A percentile compares a stretch with the other conserved stretches of the same genome.
Evolutionary conservation across 495 filamentous ascomycete genomes (phyloP).

Genomic region (Xylaria bambusicola): DNA sequence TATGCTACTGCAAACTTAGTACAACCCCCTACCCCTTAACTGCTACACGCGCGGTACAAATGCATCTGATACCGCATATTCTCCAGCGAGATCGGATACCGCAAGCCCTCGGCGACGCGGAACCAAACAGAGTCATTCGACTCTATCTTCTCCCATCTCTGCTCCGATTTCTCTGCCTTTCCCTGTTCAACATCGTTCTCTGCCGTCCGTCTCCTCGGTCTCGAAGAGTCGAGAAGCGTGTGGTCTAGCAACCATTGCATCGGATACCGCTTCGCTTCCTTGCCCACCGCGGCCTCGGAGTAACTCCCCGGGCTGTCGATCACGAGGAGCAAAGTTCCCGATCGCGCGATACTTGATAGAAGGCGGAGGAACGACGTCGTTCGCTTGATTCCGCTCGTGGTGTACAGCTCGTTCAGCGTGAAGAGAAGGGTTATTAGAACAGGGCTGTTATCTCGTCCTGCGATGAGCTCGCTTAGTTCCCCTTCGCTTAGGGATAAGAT

Average conservation of each 20-base stretch:
- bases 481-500: constrained; percentile 54
- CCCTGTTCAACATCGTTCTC: constrained; percentile 19
- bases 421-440: constrained; percentile 82
- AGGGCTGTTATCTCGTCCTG: constrained; percentile 31
- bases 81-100: constrained; percentile 84
- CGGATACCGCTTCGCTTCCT: constrained; percentile 70
- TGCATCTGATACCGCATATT: constrained; percentile 95
- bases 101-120: constrained; percentile 63
- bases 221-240: constrained; percentile 56
- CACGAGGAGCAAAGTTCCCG: constrained; percentile 73
- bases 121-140: constrained; percentile 83
- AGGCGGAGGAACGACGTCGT: constrained; percentile 74
- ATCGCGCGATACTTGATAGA: constrained; percentile 56
- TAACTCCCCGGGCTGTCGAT: constrained; percentile 93
- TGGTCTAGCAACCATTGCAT: constrained; percentile 94
- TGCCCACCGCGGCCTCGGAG: constrained; percentile 70
- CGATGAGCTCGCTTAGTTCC: constrained; percentile 39
- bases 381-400: constrained; percentile 64
- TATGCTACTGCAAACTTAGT: too few species aligned
- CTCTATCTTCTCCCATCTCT: constrained; percentile 69
- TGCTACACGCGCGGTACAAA: constrained; percentile 56
- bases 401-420: constrained; percentile 95
- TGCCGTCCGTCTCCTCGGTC: not conserved
- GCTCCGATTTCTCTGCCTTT: not conserved
- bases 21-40: too few species aligned